Base-by-base conservation (phyloP, 176 grass and related monocot species). In the Juncus inflexus region DNA sequence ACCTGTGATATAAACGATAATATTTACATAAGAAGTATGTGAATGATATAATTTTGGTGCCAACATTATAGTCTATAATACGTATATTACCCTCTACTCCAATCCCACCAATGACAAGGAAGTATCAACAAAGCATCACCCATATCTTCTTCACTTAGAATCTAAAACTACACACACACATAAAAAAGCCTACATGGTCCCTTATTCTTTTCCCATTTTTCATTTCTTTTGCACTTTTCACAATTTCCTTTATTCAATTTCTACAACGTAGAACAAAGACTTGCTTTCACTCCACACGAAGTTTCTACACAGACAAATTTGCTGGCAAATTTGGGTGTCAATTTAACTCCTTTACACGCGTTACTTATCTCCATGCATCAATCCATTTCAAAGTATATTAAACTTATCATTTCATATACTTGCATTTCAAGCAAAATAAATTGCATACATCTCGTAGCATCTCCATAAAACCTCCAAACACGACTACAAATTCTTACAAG, bases 231-330 rank as follows among this genome's bases (percentile, higher is more conserved):
- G 4, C 9, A 47, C 2, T 6, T 47, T 47, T 47, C 1, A 1
- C 4, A 47, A 47, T 47, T 47, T 47, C 43, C 43, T 47, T 47
- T 47, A 47, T 47, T 47, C 9, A 6, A 47, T 58, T 69, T 69
- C 66, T 55, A 55, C 66, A 69, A 40, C 53, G 19, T 19, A 59
- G 67, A 71, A 50, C 67, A 45, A 71, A 69, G 66, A 69, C 66
- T 69, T 41, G 41, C 14, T 71, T 40, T 59, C 43, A 71, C 67
- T 71, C 67, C 67, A 71, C 67, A 71, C 1, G n/a, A 71, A 71
- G 14, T 71, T 70, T 42, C 35, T 70, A 70, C 67, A 58, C 16
- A 42, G 37, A 47, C 9, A 5, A 47, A 1, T 28, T 28, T 6
- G 16, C 37, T 56, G n/a, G 49, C 66, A 69, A 69, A 7, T 53